These are phyloP conservation scores for Tuber magnatum DNA, from an alignment of 495 filamentous ascomycete genomes.

Conservation along the genomic window DNA sequence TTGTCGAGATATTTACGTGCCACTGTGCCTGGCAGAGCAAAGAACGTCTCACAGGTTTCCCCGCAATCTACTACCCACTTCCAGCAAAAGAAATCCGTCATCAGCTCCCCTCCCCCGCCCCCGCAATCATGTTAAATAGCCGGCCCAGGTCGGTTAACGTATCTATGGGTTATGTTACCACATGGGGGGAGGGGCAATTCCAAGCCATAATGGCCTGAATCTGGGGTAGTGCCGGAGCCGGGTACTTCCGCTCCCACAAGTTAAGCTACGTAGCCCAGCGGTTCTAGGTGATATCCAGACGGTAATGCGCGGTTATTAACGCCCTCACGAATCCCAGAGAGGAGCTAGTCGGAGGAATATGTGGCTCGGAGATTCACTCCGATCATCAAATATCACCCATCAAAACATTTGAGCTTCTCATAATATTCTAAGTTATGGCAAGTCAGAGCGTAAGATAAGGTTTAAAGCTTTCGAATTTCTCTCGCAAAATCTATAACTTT, in stretches of 20 bases:
- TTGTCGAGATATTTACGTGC: background rate
- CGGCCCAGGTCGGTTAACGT: background rate
- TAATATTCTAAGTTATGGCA: too few relatives aligned
- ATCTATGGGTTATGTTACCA: background rate
- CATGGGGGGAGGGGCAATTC: background rate
- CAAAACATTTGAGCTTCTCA: background rate
- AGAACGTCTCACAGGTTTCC: background rate
- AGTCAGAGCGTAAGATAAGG: too few relatives aligned
- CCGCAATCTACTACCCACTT: background rate
- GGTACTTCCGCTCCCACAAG: background rate
- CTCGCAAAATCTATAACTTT: too few relatives aligned
- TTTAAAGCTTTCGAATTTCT: too few relatives aligned
- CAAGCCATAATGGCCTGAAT: background rate
- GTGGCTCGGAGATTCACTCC: fast-evolving
- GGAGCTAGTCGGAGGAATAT: background rate
- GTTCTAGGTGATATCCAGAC: background rate
- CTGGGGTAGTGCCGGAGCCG: background rate
- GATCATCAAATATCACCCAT: background rate
- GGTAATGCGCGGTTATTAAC: background rate
- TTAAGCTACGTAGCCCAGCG: background rate
- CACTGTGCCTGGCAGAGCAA: background rate
- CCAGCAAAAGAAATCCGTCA: background rate
- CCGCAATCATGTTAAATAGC: background rate
- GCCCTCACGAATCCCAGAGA: background rate
- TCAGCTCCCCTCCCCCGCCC: too few relatives aligned